Evolutionary conservation across 2,329 filamentous ascomycete species (phyloP), one percentile per base, ranked within the genome.

Genomic region (Xylaria polymorpha): DNA sequence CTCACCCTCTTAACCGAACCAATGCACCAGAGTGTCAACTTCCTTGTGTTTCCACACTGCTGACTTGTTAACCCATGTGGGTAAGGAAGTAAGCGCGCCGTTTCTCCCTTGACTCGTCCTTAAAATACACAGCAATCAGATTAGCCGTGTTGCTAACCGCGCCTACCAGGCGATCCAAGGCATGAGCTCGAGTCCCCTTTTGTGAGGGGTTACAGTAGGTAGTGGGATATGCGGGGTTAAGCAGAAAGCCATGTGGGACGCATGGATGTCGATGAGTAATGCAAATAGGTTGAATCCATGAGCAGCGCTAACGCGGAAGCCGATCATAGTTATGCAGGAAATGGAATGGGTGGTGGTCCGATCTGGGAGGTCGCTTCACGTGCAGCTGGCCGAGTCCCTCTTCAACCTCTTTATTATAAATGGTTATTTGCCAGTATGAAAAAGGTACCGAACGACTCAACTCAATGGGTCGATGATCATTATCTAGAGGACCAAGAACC

Each of bases 331-430:
- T 55, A 55, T 55, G 51, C 51, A 39, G 20, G n/a, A 6, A 39
- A 37, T 55, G 32, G 32, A 20, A 55, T 37, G 51, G 29, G 20
- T 35, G 20, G 32, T 55, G 51, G 32, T 55, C 51, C 51, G 51
- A 37, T 55, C 29, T 32, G 51, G 32, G 51, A 20, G 18, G 51
- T 12, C 25, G 25, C 22, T 51, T 51, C 14, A 29, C 48, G 14
- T 51, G 9, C 44, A 48, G 22, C 44, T 20, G 44, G 22, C 14
- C 2, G 3, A 48, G 44, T 48, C 20, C 12, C 37, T 4, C 37
- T 41, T 15, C 12, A 15, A 10, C 9, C 37, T 41, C 37, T 14
- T 14, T 41, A 41, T 41, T 41, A 9, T 41, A 41, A 41, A 41
- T 41, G 12, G 10, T 46, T 46, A 46, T 46, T 29, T 29, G 51